Percentiles rank a stretch among this genome's conserved stretches.
phyloP scores from a whole-genome alignment of 257 asterid genomes.

The Leptodermis oblonga region DNA sequence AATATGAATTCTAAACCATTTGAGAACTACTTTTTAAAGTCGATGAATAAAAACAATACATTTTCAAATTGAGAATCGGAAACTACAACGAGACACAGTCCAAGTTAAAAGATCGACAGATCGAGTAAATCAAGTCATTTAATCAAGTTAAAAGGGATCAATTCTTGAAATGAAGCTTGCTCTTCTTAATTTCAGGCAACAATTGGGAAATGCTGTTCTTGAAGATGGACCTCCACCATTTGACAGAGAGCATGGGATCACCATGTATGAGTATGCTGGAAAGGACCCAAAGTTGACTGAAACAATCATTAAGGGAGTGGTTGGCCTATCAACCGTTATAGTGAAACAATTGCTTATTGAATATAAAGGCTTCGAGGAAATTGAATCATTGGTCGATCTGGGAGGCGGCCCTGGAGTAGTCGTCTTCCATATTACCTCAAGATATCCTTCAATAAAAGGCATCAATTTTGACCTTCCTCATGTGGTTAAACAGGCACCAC shows the following conservation, averaged over 20 bases:
- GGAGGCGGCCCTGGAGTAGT: background rate
- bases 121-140: background rate
- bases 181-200: background rate
- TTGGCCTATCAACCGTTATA: background rate
- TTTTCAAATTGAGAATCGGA: background rate
- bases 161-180: background rate
- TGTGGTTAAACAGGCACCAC: background rate
- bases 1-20: too few relatives aligned
- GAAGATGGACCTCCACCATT: background rate
- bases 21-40: too few relatives aligned
- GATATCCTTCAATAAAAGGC: background rate
- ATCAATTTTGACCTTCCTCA: conserved; percentile 4
- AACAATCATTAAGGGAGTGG: background rate
- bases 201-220: background rate
- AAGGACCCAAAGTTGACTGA: background rate
- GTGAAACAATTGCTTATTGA: background rate
- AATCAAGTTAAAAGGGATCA: background rate
- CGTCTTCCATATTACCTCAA: background rate
- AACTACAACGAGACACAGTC: too few relatives aligned
- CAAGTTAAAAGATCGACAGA: too few relatives aligned
- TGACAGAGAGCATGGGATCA: background rate
- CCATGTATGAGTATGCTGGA: background rate
- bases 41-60: background rate
- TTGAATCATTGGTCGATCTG: background rate
- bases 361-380: background rate